A percentile compares a stretch with the other conserved stretches of the same genome.
phyloP scores from a whole-genome alignment of 2,329 filamentous ascomycete species.

The Juglanconis oblonga region DNA sequence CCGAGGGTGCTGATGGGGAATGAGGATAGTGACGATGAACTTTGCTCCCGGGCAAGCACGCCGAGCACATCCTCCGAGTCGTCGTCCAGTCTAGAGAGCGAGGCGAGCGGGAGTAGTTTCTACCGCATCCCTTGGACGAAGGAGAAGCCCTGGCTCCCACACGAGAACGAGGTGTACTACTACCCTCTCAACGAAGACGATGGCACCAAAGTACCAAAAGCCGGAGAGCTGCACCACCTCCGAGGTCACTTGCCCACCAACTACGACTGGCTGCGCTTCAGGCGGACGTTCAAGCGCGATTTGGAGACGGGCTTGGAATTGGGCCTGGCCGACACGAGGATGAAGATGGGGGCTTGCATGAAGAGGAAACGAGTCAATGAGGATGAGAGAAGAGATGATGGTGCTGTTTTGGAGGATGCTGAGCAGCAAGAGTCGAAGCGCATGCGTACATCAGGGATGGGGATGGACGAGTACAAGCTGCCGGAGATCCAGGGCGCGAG shows the following conservation, averaged over 20 bases:
- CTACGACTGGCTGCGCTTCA: slow-evolving; percentile 37
- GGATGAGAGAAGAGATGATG: background rate
- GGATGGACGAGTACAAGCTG: background rate
- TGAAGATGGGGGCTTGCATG: background rate
- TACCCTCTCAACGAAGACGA: slow-evolving; percentile 30
- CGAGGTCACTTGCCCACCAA: slow-evolving; percentile 30
- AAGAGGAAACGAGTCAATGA: background rate
- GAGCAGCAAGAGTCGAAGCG: background rate
- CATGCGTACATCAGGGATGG: slow-evolving; percentile 8
- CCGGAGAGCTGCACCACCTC: slow-evolving; percentile 19
- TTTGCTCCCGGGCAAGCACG: background rate
- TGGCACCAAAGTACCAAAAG: slow-evolving; percentile 12
- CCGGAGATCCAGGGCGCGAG: slow-evolving; percentile 28
- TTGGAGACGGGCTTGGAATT: slow-evolving; percentile 27
- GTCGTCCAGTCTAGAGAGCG: background rate
- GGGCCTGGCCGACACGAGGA: slow-evolving; percentile 13
- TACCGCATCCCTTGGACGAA: slow-evolving; percentile 14
- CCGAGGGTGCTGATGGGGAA: slow-evolving; percentile 8
- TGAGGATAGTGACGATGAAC: background rate
- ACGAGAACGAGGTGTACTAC: slow-evolving; percentile 37
- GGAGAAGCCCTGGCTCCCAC: slow-evolving; percentile 36
- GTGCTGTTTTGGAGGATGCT: background rate
- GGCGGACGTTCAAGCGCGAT: slow-evolving; percentile 30
- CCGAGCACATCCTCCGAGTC: background rate
- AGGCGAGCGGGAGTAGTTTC: background rate